These are phyloP conservation scores for Globisporangium takayamanum DNA, from an alignment of 352 stramenopile genomes.

Conservation along the genomic window DNA sequence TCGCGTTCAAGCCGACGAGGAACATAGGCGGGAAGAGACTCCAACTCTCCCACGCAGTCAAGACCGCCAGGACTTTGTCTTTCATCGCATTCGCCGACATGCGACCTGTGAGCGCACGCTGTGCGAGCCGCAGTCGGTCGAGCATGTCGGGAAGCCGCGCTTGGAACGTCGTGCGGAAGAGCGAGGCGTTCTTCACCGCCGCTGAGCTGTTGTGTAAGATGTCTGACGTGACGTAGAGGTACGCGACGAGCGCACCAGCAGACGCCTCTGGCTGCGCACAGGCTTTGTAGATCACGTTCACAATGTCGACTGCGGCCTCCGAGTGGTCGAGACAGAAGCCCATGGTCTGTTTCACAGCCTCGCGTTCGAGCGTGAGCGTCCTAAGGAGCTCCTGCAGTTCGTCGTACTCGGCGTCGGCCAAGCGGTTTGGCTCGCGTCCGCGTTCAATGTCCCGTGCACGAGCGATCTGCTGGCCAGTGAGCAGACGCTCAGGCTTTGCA, in stretches of 20 bases:
- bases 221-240: conserved; percentile 82
- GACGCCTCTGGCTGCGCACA: conserved; percentile 36
- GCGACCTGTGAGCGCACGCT: conserved; percentile 52
- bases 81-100: conserved; percentile 81
- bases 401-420: conserved; percentile 48
- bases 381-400: conserved; percentile 39
- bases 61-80: conserved; percentile 70
- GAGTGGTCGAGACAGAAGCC: conserved; percentile 78
- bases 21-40: conserved; percentile 71
- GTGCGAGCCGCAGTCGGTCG: conserved; percentile 35
- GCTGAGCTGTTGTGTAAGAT: conserved; percentile 89
- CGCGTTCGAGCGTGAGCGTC: conserved; percentile 51
- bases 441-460: conserved; percentile 57
- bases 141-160: conserved; percentile 73
- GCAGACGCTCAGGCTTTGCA: conserved; percentile 14
- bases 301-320: conserved; percentile 65
- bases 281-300: conserved; percentile 34
- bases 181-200: conserved; percentile 83
- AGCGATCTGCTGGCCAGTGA: conserved; percentile 73
- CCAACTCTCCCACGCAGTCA: conserved; percentile 75
- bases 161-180: conserved; percentile 86
- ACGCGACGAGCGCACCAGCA: conserved; percentile 44
- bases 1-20: conserved; percentile 74
- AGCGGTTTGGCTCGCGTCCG: conserved; percentile 43
- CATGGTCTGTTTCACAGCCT: conserved; percentile 67